Conservation (phyloP, 768 basidiomycete species). For the Gautieria morchelliformis region DNA sequence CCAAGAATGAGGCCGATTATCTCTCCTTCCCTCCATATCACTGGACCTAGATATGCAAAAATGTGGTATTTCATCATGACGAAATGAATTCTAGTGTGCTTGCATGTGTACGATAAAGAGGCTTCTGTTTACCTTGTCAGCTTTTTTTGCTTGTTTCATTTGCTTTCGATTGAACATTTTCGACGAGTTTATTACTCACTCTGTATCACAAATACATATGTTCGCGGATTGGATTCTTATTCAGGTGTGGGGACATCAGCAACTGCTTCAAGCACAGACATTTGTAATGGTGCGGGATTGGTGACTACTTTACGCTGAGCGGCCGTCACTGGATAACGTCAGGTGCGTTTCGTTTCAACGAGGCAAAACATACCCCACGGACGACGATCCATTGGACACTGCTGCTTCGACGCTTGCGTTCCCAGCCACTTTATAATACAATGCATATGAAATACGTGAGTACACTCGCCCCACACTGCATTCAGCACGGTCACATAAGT, state of each 20-base stretch:
- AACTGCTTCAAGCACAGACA: neutral
- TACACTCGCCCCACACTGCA: slow-evolving; percentile 97
- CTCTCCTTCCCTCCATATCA: neutral
- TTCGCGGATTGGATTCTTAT: neutral
- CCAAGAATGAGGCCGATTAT: neutral
- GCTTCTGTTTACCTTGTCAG: neutral
- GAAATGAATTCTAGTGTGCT: neutral
- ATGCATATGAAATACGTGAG: slow-evolving; percentile 98
- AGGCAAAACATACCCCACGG: slow-evolving; percentile 65
- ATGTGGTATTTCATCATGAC: neutral
- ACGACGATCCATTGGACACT: slow-evolving; percentile 97
- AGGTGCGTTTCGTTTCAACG: too few relatives aligned
- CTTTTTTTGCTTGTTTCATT: slow-evolving; percentile 1
- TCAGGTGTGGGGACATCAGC: neutral
- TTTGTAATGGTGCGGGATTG: neutral
- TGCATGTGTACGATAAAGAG: neutral
- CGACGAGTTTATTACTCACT: neutral
- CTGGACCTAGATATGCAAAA: slow-evolving; percentile 1
- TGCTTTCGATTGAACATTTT: neutral
- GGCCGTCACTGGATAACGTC: neutral
- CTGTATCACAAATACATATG: slow-evolving; percentile 1
- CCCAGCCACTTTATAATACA: slow-evolving; percentile 95
- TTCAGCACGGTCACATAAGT: neutral
- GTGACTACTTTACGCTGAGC: neutral
- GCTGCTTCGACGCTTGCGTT: slow-evolving; percentile 80